phyloP scores from a whole-genome alignment of 2,329 filamentous ascomycete genomes.

The Trichophaea hybrida region DNA sequence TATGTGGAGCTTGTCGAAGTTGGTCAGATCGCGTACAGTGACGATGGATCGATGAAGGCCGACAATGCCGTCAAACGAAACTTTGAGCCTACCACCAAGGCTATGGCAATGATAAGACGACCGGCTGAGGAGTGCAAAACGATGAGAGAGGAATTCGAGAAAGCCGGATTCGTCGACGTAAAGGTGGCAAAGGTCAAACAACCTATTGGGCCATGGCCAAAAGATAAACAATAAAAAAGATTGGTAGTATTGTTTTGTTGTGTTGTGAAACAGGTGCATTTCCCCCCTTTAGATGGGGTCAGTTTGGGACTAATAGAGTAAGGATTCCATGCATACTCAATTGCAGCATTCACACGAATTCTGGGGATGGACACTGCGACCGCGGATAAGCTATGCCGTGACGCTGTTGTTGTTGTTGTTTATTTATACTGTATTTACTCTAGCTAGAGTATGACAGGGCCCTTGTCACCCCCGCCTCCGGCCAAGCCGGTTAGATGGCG shows the following conservation, averaged over 20 bases:
- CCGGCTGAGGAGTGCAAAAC: conserved; percentile 31
- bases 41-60: too few relatives aligned
- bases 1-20: conserved; percentile 33
- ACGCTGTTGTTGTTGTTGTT: too few relatives aligned
- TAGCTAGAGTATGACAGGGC: too few relatives aligned
- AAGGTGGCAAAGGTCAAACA: conserved; percentile 28
- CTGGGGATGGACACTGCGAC: neutral
- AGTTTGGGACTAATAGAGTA: neutral
- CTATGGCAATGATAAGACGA: conserved; percentile 30
- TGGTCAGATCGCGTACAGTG: too few relatives aligned
- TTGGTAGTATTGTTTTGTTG: conserved; percentile 21
- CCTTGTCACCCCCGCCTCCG: too few relatives aligned
- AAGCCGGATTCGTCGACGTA: conserved; percentile 28
- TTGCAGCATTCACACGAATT: neutral
- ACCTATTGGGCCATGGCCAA: conserved; percentile 29
- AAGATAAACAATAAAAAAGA: conserved; percentile 27
- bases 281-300: neutral
- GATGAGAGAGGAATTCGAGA: conserved; percentile 26
- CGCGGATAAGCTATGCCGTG: conserved; percentile 1
- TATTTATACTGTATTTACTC: too few relatives aligned
- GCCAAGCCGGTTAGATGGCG: too few relatives aligned
- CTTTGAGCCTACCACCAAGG: conserved; percentile 25
- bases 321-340: conserved; percentile 7
- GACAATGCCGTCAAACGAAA: conserved; percentile 30
- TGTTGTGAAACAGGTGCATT: too few relatives aligned